Evolutionary conservation across 768 basidiomycete species (phyloP).

Genomic region (Suillus paluster): DNA sequence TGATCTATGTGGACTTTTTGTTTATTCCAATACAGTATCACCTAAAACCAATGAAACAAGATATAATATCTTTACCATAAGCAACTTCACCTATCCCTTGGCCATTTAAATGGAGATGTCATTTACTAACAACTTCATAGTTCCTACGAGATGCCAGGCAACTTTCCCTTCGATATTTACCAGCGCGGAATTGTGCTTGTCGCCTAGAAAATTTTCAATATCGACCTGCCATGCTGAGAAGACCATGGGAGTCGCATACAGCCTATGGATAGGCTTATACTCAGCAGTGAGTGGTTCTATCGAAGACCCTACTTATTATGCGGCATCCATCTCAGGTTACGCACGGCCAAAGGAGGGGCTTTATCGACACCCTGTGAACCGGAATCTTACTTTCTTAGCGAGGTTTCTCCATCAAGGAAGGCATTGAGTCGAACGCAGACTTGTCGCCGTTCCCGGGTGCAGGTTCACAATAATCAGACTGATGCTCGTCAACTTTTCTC

Average conservation of each 20-base stretch:
- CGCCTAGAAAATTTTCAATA: constrained; percentile 44
- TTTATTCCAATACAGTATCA: not conserved
- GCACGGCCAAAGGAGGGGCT: not conserved
- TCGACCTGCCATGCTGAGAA: constrained; percentile 46
- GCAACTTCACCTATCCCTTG: not conserved
- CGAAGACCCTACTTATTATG: not conserved
- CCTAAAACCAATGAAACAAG: not conserved
- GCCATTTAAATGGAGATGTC: not conserved
- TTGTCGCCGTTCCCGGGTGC: constrained; percentile 32
- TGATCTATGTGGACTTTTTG: constrained; percentile 15
- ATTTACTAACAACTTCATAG: not conserved
- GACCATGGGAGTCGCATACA: not conserved
- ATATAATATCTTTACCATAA: not conserved
- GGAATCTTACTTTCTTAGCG: constrained; percentile 60
- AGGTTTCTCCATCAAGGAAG: constrained; percentile 42
- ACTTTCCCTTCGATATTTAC: constrained; percentile 49
- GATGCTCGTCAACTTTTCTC: constrained; percentile 47
- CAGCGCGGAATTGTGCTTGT: constrained; percentile 16
- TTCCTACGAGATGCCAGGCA: constrained; percentile 5
- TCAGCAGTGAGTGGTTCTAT: not conserved
- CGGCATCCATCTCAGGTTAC: not conserved
- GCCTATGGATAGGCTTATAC: not conserved
- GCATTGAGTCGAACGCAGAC: constrained; percentile 29
- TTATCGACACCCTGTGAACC: not conserved
- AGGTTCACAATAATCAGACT: constrained; percentile 31